Conservation (phyloP, 192 early-diverging fungal species). For the Backusella tarrabulga region DNA sequence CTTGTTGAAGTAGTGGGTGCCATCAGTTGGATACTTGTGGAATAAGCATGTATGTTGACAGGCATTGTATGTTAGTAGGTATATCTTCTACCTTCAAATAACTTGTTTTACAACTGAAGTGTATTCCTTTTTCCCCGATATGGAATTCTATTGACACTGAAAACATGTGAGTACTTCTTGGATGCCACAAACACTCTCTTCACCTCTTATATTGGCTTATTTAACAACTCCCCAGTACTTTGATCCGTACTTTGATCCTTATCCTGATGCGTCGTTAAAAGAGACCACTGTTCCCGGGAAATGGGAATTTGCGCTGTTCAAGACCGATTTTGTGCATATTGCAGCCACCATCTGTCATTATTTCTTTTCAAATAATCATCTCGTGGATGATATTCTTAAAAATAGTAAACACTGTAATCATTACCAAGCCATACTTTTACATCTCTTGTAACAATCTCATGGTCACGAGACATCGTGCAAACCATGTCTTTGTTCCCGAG, state of each 20-base stretch:
- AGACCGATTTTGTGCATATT: not conserved
- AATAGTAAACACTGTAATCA: too few relatives aligned
- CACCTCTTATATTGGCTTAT: not conserved
- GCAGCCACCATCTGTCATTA: not conserved
- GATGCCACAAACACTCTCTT: not conserved
- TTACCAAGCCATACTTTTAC: too few relatives aligned
- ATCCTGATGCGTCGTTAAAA: not conserved
- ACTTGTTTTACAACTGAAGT: too few relatives aligned
- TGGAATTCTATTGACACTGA: not conserved
- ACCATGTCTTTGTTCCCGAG: not conserved
- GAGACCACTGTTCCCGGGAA: not conserved
- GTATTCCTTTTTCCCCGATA: not conserved
- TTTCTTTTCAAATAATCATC: not conserved
- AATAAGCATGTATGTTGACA: too few relatives aligned
- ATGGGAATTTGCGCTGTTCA: not conserved
- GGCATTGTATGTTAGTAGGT: too few relatives aligned
- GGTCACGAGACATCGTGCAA: not conserved
- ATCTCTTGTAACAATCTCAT: not conserved
- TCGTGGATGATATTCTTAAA: not conserved
- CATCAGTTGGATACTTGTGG: too few relatives aligned
- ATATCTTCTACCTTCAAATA: too few relatives aligned
- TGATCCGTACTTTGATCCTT: not conserved
- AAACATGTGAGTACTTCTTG: not conserved
- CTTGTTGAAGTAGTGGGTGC: too few relatives aligned
- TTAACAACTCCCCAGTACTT: not conserved